Evolutionary conservation across 2,329 filamentous ascomycete species (phyloP), one percentile per base, ranked within the genome.

Genomic region (Zymoseptoria passerinii): DNA sequence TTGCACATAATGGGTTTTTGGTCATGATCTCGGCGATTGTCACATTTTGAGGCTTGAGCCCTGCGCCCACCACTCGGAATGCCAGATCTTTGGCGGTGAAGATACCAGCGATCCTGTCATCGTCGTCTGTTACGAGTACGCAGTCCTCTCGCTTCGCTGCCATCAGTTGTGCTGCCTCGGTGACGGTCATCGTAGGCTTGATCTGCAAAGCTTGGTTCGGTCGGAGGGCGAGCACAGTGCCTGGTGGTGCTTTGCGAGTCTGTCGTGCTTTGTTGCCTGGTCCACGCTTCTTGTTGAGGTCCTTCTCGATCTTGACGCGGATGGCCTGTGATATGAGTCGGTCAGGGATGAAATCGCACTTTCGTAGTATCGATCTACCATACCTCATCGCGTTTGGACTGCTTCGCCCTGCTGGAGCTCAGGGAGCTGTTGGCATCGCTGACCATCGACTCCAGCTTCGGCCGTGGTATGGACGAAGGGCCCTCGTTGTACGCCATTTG

Each of bases 21-120:
- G 94, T 99, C 94, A 99, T 99, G 75, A 99, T 99, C 72, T 97
- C 92, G 66, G 91, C 89, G 72, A 99, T 96, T 20, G 90, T 95
- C 67, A 97, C 85, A 72, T 87, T 90, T 73, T 84, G 87, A 29
- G 94, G 89, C 78, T 96, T 95, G 70, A 92, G 82, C 28, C 94
- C 94, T 57, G 86, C 85, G 57, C 92, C 94, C 27, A 99, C 92
- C 9, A 99, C 94, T 59, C 94, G 86, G 80, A 97, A 99, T 18
- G 94, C 94, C 72, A 99, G 81, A 79, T 99, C 94, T 80, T 99
- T 99, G 66, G 94, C 94, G 0, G 94, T 99, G 75, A 99, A 99
- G 74, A 99, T 99, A 77, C 94, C 94, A 50, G 94, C 90, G 76
- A 99, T 99, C 52, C 94, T 85, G 71, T 99, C 94, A 75, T 99